Conservation (phyloP, 441 rosid genomes). For the Dalechampia spathulata region DNA sequence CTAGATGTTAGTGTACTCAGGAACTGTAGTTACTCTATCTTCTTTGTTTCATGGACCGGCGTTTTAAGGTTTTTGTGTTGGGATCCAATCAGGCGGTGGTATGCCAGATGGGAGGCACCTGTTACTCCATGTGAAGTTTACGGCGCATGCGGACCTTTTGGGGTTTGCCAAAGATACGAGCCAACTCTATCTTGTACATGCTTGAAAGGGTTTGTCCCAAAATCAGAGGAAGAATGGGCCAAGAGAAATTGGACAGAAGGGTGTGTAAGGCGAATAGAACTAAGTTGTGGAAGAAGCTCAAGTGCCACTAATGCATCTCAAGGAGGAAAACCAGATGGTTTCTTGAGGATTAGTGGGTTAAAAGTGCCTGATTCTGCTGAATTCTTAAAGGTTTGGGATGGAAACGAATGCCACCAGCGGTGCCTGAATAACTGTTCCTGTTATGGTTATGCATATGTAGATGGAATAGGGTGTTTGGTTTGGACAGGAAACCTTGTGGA, state of each 20-base stretch:
- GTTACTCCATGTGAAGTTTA: constrained; percentile 16
- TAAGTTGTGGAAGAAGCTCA: constrained; percentile 4
- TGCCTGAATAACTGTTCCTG: constrained; percentile 13
- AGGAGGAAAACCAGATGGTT: constrained; percentile 10
- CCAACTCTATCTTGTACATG: constrained; percentile 16
- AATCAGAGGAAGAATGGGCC: constrained; percentile 3
- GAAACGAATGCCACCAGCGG: constrained; percentile 8
- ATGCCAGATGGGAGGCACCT: constrained; percentile 14
- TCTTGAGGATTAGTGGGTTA: constrained; percentile 10
- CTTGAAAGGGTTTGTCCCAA: constrained; percentile 16
- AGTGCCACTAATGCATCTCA: not conserved
- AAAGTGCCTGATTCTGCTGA: constrained; percentile 3
- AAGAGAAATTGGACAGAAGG: constrained; percentile 9
- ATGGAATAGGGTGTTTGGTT: constrained; percentile 11
- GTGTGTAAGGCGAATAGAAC: constrained; percentile 7
- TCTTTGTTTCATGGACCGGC: not conserved
- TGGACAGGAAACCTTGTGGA: constrained; percentile 12
- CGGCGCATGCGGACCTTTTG: constrained; percentile 14
- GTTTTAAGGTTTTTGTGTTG: constrained; percentile 9
- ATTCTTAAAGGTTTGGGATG: constrained; percentile 6
- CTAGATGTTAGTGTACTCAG: constrained; percentile 8
- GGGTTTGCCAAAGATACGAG: constrained; percentile 11
- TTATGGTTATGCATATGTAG: constrained; percentile 13
- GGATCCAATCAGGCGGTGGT: constrained; percentile 12
- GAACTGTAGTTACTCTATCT: constrained; percentile 14